phyloP scores from a whole-genome alignment of 768 basidiomycete genomes.

The Kwoniella europaea region DNA sequence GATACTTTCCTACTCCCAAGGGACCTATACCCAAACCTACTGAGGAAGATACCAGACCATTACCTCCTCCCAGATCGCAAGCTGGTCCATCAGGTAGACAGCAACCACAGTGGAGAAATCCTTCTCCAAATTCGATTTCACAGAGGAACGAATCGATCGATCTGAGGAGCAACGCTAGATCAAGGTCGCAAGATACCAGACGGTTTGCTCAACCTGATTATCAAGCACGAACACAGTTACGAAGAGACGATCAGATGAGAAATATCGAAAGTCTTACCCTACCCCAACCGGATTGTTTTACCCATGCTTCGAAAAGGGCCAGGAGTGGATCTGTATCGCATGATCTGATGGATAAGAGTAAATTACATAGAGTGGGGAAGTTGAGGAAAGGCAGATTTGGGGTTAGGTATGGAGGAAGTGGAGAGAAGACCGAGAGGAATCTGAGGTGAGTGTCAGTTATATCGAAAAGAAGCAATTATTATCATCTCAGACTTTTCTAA shows the following conservation, averaged over 20 bases:
- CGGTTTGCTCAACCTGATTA: not conserved
- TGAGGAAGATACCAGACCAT: constrained; percentile 18
- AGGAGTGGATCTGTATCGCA: not conserved
- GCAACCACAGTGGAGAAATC: too few species aligned
- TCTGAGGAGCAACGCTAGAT: not conserved
- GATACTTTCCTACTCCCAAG: constrained; percentile 39
- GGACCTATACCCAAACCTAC: constrained; percentile 4
- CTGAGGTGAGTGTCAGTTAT: constrained; percentile 3
- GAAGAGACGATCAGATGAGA: not conserved
- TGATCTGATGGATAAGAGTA: not conserved
- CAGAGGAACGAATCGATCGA: not conserved
- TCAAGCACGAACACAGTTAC: not conserved
- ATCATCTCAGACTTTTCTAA: too few species aligned
- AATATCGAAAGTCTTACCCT: not conserved
- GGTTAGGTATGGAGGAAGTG: constrained; percentile 5
- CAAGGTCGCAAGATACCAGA: not conserved
- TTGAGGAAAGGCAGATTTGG: constrained; percentile 15
- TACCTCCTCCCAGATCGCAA: not conserved
- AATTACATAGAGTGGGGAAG: not conserved
- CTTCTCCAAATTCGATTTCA: not conserved
- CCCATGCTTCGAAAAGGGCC: not conserved
- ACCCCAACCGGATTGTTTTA: constrained; percentile 8
- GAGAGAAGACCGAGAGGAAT: constrained; percentile 3
- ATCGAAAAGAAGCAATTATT: too few species aligned
- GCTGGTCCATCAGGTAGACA: constrained; percentile 1